Conservation (phyloP, 768 basidiomycete genomes). For the Wakefieldia striispora region DNA sequence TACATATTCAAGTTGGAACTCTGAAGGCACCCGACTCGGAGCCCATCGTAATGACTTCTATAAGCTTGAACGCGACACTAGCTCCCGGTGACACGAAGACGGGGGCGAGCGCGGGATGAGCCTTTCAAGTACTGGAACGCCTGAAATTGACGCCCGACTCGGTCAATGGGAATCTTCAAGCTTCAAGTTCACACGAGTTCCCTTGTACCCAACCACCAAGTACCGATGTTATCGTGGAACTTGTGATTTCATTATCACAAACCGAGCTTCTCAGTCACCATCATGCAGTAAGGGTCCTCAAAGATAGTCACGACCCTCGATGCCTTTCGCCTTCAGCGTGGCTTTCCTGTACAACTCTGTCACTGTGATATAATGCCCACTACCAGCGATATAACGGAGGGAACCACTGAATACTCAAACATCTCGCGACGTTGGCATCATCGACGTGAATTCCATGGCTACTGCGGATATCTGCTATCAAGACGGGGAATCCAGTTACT, state of each 20-base stretch:
- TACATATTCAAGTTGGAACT: no score
- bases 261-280: neutral
- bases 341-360: neutral
- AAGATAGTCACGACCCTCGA: constrained; percentile 8
- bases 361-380: constrained; percentile 10
- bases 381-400: neutral
- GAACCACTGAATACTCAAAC: neutral
- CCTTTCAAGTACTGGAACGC: no score
- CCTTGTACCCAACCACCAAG: no score
- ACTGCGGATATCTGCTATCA: constrained; percentile 1
- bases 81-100: no score
- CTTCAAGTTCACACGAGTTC: no score
- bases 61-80: no score
- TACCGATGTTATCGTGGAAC: no score
- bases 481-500: neutral
- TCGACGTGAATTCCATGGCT: constrained; percentile 5
- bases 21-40: no score
- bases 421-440: neutral
- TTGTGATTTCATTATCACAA: neutral
- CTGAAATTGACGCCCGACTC: no score
- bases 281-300: neutral
- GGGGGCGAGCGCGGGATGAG: no score
- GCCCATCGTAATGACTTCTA: no score
- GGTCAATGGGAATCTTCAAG: no score
- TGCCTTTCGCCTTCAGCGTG: neutral